Conservation (phyloP, 1,284 basidiomycete species). For the Ceratobasidium sp. region DNA sequence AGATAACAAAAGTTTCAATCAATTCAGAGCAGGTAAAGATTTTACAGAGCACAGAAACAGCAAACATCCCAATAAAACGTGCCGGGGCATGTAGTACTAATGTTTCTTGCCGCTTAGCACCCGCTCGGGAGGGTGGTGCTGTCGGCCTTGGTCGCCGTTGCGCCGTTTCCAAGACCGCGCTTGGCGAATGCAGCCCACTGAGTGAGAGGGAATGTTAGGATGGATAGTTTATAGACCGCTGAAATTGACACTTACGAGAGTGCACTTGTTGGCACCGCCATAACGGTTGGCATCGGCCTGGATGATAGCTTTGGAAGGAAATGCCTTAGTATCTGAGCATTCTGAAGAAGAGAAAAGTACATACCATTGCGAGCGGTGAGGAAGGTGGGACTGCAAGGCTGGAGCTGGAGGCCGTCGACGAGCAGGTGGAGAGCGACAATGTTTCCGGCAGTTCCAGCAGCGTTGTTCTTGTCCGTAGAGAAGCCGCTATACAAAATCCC, state of each 20-base stretch:
- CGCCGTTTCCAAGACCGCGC: constrained; percentile 41
- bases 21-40: not conserved
- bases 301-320: constrained; percentile 34
- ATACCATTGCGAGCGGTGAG: constrained; percentile 42
- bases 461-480: constrained; percentile 23
- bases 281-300: constrained; percentile 45
- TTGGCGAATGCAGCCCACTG: constrained; percentile 43
- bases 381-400: constrained; percentile 45
- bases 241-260: constrained; percentile 5
- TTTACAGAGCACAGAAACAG: not conserved
- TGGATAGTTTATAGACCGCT: not conserved
- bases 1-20: not conserved
- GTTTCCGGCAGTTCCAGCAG: constrained; percentile 39
- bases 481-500: constrained; percentile 25
- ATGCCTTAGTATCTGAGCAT: not conserved
- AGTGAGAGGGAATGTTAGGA: not conserved
- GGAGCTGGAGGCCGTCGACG: constrained; percentile 40
- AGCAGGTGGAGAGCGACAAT: constrained; percentile 42
- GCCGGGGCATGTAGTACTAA: not conserved
- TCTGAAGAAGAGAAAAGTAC: not conserved
- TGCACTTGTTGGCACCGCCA: constrained; percentile 45
- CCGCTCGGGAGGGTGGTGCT: constrained; percentile 38
- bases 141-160: constrained; percentile 34
- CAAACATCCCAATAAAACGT: not conserved
- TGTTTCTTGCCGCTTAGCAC: constrained; percentile 17